phyloP scores from a whole-genome alignment of 1,284 basidiomycete species.

The Hemileccinum hortonii region DNA sequence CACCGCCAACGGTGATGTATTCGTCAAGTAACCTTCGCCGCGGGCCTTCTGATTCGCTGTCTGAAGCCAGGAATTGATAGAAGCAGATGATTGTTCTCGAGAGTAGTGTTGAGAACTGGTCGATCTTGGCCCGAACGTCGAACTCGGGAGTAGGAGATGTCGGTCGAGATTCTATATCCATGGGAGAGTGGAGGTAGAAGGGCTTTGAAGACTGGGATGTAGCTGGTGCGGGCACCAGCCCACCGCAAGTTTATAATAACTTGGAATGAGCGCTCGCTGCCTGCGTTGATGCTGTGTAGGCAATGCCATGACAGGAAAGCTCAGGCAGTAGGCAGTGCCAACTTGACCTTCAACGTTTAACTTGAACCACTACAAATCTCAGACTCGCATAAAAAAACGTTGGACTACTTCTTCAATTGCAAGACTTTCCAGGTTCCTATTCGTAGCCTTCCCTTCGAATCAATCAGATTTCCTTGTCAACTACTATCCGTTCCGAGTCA shows the following conservation, averaged over 20 bases:
- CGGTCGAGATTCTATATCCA: conserved; percentile 13
- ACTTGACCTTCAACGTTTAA: no score
- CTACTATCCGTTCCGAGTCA: no score
- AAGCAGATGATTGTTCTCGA: conserved; percentile 30
- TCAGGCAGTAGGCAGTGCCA: no score
- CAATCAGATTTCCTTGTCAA: no score
- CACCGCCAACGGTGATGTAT: conserved; percentile 29
- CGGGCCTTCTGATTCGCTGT: conserved; percentile 23
- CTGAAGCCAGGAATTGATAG: conserved; percentile 31
- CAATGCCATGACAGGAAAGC: no score
- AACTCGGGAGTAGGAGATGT: conserved; percentile 10
- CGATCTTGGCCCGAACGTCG: conserved; percentile 25
- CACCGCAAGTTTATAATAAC: conserved; percentile 9
- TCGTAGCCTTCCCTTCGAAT: no score
- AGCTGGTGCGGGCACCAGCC: background rate
- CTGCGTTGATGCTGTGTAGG: background rate
- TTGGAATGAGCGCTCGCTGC: background rate
- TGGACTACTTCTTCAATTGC: no score
- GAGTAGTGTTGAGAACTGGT: conserved; percentile 21
- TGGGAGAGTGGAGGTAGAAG: conserved; percentile 4
- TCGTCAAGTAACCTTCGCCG: conserved; percentile 28
- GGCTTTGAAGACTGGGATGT: background rate
- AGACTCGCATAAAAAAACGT: no score
- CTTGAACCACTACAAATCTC: no score
- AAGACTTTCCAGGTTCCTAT: no score